phyloP scores from a whole-genome alignment of 2,329 filamentous ascomycete genomes.

The Trichophyton verrucosum region DNA sequence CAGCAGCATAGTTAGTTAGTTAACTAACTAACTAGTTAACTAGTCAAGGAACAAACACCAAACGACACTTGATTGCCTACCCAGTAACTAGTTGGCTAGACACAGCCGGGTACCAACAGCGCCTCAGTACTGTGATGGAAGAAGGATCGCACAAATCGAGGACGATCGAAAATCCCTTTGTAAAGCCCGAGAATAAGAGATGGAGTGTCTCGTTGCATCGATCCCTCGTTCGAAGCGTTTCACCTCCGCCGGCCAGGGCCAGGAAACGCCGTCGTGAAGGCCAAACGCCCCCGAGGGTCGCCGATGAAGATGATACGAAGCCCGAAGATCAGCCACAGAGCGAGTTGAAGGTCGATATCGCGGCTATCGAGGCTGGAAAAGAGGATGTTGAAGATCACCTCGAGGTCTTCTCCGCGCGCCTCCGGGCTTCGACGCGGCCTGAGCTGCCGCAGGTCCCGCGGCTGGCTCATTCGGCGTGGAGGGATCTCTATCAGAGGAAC shows the following conservation, averaged over 20 bases:
- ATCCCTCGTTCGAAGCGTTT: slow-evolving; percentile 18
- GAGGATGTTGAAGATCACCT: slow-evolving; percentile 38
- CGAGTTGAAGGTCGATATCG: slow-evolving; percentile 17
- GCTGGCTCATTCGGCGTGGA: slow-evolving; percentile 33
- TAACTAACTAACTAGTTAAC: neutral
- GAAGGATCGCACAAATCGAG: neutral
- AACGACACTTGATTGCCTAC: neutral
- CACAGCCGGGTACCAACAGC: neutral
- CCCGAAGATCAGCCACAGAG: neutral
- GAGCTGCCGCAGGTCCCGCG: slow-evolving; percentile 17
- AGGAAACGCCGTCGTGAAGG: neutral
- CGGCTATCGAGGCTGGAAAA: slow-evolving; percentile 42
- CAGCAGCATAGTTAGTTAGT: neutral
- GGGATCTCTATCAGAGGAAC: slow-evolving; percentile 38
- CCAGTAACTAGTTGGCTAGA: no score
- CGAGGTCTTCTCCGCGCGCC: slow-evolving; percentile 34
- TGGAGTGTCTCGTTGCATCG: slow-evolving; percentile 4
- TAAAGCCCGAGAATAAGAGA: slow-evolving; percentile 5
- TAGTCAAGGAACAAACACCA: neutral
- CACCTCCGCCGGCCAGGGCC: slow-evolving; percentile 18
- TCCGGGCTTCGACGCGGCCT: slow-evolving; percentile 22
- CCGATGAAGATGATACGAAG: neutral
- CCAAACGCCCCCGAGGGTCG: neutral
- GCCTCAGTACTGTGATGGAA: neutral
- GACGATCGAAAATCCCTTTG: slow-evolving; percentile 3